Conservation (phyloP, 2,329 filamentous ascomycete species). For the Cercospora brassicicola region DNA sequence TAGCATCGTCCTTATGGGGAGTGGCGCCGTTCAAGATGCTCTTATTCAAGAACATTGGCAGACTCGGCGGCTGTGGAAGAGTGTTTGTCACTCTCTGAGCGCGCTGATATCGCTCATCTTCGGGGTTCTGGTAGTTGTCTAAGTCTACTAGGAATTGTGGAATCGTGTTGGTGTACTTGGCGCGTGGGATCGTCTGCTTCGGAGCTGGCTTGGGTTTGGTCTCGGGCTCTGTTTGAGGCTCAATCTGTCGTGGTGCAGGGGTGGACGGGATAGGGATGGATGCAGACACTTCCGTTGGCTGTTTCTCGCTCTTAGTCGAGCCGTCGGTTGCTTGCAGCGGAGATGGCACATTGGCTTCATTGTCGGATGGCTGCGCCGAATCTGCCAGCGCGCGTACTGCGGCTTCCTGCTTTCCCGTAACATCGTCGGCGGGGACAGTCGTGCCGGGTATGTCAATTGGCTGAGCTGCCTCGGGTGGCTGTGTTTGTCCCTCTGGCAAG, state of each 20-base stretch:
- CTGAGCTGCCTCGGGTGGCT: constrained; percentile 33
- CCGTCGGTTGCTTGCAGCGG: constrained; percentile 26
- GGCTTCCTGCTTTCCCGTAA: constrained; percentile 24
- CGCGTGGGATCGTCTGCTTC: constrained; percentile 45
- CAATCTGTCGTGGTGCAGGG: constrained; percentile 14
- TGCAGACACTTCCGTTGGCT: constrained; percentile 13
- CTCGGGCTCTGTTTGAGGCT: constrained; percentile 14
- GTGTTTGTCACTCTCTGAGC: constrained; percentile 74
- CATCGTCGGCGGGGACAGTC: constrained; percentile 30
- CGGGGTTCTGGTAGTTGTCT: constrained; percentile 59
- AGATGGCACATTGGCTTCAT: constrained; percentile 23
- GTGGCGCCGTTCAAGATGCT: constrained; percentile 90
- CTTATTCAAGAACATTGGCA: constrained; percentile 89
- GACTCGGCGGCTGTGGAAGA: constrained; percentile 75
- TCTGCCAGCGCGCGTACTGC: constrained; percentile 57
- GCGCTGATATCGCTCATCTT: constrained; percentile 73
- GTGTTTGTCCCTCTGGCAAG: constrained; percentile 26
- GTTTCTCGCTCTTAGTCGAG: constrained; percentile 20
- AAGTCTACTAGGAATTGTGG: constrained; percentile 84
- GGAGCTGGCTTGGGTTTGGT: constrained; percentile 20
- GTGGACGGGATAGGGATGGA: constrained; percentile 14
- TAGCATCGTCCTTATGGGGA: constrained; percentile 96
- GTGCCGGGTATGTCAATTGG: constrained; percentile 37
- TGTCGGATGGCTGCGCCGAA: constrained; percentile 29
- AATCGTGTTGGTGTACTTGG: constrained; percentile 69